Base-by-base conservation (phyloP, 352 stramenopile genomes). In the Phytopythium boreale region DNA sequence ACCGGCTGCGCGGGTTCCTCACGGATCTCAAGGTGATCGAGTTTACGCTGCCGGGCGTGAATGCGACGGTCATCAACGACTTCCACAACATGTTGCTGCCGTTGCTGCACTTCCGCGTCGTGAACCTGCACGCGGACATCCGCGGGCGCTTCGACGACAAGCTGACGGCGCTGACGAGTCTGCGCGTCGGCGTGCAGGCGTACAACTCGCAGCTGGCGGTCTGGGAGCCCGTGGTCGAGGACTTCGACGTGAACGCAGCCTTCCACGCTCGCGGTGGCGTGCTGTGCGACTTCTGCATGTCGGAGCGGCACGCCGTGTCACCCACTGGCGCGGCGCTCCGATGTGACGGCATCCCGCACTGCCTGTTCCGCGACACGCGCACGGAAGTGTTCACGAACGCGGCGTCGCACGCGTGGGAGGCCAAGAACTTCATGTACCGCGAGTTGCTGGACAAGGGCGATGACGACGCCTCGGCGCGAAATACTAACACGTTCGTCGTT, bases 41-140 rank as follows among this genome's bases (percentile, higher is more conserved):
- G 56, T 84, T 95, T 56, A 86, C 73, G 41, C 68, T 95, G 0
- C 84, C 87, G 31, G 87, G 84, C 14, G 66, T 95, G 34, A 89
- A 92, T 36, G 83, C 86, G 11, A 95, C 87, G 9, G 72, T 95
- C 29, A 77, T 95, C 17, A 95, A 95, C 61, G 87, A 95, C 63
- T 93, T 93, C 41, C 84, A 95, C 68, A 93, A 95, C 56, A 95
- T 95, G 87, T 63, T 93, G 46, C 66, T 95, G 17, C 87, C 87
- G 2, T 50, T 95, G 43, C 63, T 95, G 66, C 87, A 95, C 59
- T 79, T 91, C n/a, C 83, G 83, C 12, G 66, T 93, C 17, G 70
- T 74, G 14, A 79, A 76, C n/a, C 64, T 95, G n/a, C 76, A 89
- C 51, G 67, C 87, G 0, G 80, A 90, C 56, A 70, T 95, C 26